Evolutionary conservation across 2,329 filamentous ascomycete genomes (phyloP).

Genomic region (Botrytis porri): DNA sequence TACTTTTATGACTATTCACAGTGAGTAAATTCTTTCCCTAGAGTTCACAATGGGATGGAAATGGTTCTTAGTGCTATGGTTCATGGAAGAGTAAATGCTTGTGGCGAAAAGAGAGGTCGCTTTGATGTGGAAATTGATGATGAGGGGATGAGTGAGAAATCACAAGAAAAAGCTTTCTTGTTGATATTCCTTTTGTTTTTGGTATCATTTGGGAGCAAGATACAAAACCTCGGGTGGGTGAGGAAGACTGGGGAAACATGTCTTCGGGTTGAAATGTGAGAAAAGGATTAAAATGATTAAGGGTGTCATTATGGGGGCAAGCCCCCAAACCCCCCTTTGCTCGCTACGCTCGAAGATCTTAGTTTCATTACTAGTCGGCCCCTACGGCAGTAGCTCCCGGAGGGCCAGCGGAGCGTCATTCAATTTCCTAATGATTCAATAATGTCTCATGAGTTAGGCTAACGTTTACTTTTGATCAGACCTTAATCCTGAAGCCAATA

Average conservation of each 20-base stretch:
- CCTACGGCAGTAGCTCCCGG: background rate
- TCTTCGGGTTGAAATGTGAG: background rate
- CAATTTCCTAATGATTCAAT: slow-evolving; percentile 16
- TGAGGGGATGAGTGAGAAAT: background rate
- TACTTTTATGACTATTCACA: slow-evolving; percentile 89
- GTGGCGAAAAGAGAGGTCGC: background rate
- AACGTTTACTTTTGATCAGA: slow-evolving; percentile 48
- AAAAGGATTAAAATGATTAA: background rate
- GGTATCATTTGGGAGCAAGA: background rate
- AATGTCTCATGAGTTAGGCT: slow-evolving; percentile 22
- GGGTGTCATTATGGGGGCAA: background rate
- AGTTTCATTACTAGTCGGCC: background rate
- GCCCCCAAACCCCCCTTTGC: background rate
- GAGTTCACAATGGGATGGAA: background rate
- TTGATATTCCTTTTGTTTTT: background rate
- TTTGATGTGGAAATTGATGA: background rate
- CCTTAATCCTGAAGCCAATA: slow-evolving; percentile 69
- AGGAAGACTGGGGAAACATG: background rate
- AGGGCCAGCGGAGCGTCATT: background rate
- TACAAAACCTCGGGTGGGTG: background rate
- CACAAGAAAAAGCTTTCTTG: background rate
- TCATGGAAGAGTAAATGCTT: background rate
- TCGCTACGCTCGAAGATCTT: background rate
- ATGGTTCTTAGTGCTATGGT: background rate
- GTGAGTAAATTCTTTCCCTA: slow-evolving; percentile 48